phyloP scores from a whole-genome alignment of 441 rosid genomes.

The Erysimum pusillum region DNA sequence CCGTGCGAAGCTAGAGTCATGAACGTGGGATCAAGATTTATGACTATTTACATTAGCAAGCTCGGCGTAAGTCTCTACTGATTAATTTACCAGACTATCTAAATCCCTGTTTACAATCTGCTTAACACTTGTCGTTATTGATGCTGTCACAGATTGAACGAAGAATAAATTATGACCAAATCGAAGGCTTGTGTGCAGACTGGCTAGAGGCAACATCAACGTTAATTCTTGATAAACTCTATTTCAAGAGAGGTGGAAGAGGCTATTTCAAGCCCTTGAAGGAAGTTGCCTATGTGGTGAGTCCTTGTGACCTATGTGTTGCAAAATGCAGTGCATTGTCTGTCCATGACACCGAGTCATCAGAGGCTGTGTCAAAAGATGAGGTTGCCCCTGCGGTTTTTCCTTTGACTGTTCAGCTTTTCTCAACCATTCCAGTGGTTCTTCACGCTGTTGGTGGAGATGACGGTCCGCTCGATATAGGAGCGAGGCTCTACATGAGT shows the following conservation, averaged over 20 bases:
- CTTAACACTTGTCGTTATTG: slow-evolving; percentile 10
- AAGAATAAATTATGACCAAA: slow-evolving; percentile 79
- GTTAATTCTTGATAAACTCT: slow-evolving; percentile 66
- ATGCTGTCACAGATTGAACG: slow-evolving; percentile 69
- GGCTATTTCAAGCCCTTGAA: slow-evolving; percentile 59
- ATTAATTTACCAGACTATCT: not conserved
- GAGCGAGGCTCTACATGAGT: slow-evolving; percentile 75
- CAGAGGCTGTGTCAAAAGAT: slow-evolving; percentile 19
- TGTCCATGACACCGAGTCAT: slow-evolving; percentile 33
- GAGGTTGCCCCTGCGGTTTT: slow-evolving; percentile 66
- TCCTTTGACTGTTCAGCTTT: slow-evolving; percentile 68
- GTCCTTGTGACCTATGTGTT: slow-evolving; percentile 57
- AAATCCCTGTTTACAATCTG: not conserved
- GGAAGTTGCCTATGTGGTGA: slow-evolving; percentile 66
- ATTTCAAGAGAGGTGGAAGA: slow-evolving; percentile 54
- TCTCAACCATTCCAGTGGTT: slow-evolving; percentile 84
- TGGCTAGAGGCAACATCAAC: slow-evolving; percentile 91
- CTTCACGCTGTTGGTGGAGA: slow-evolving; percentile 87
- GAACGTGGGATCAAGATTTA: slow-evolving; percentile 88
- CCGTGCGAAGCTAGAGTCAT: slow-evolving; percentile 83
- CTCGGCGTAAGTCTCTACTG: slow-evolving; percentile 71
- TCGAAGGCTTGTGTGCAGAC: slow-evolving; percentile 79
- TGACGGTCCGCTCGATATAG: slow-evolving; percentile 81
- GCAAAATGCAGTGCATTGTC: slow-evolving; percentile 43
- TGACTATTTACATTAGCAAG: slow-evolving; percentile 82